phyloP scores from a whole-genome alignment of 2,329 filamentous ascomycete genomes.

The Neonectria punicea region DNA sequence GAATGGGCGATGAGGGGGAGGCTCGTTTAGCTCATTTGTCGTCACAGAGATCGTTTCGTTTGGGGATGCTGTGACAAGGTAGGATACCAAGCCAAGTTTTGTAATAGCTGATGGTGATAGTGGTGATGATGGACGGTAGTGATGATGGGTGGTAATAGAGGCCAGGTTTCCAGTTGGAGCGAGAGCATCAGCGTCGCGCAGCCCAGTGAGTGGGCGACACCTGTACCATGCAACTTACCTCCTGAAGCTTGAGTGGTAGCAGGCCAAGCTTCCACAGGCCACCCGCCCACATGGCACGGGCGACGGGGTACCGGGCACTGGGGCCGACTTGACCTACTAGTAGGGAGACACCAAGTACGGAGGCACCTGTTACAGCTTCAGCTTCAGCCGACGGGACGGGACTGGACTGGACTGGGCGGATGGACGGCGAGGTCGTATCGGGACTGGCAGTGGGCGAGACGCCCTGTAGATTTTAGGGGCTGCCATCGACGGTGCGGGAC shows the following conservation, averaged over 20 bases:
- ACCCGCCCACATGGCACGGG: slow-evolving; percentile 11
- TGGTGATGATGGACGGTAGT: background rate
- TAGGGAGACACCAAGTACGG: background rate
- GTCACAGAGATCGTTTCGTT: background rate
- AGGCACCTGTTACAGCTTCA: slow-evolving; percentile 10
- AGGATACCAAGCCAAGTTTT: background rate
- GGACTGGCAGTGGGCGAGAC: background rate
- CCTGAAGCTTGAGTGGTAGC: slow-evolving; percentile 8
- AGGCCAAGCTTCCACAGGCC: slow-evolving; percentile 2
- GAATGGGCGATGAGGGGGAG: background rate
- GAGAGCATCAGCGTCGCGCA: background rate
- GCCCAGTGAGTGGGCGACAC: slow-evolving; percentile 1
- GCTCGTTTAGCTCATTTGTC: background rate
- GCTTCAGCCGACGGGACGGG: background rate
- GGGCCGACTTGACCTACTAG: slow-evolving; percentile 1
- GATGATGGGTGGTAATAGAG: background rate
- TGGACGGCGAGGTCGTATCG: background rate
- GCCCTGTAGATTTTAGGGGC: slow-evolving; percentile 3
- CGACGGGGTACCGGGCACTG: slow-evolving; percentile 12
- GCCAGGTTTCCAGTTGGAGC: slow-evolving; percentile 1
- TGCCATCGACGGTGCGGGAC: background rate
- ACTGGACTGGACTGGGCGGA: background rate
- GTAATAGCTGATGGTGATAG: background rate
- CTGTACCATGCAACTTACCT: slow-evolving; percentile 15
- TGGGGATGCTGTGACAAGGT: background rate